These are phyloP conservation scores for Fusarium veterinarium DNA, from an alignment of 2,329 filamentous ascomycete species.

Conservation along the genomic window DNA sequence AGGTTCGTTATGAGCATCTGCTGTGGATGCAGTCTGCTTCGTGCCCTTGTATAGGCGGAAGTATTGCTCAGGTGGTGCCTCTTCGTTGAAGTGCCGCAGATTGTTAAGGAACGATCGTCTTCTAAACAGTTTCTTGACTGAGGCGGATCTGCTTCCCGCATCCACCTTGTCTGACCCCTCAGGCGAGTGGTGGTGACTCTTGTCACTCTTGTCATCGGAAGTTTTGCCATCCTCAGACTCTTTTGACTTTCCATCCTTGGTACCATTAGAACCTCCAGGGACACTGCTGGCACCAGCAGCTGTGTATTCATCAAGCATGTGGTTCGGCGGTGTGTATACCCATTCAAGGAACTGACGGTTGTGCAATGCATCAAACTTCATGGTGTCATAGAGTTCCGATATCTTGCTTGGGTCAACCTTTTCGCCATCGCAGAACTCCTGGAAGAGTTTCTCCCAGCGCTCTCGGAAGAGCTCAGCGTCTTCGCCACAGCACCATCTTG, in stretches of 20 bases:
- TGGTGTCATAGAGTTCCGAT: slow-evolving; percentile 97
- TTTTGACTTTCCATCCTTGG: slow-evolving; percentile 56
- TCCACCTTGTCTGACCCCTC: slow-evolving; percentile 57
- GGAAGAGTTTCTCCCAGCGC: slow-evolving; percentile 97
- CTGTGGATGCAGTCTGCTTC: slow-evolving; percentile 74
- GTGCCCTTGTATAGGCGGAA: slow-evolving; percentile 90
- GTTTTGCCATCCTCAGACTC: slow-evolving; percentile 55
- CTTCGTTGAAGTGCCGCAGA: slow-evolving; percentile 61
- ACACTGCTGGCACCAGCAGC: slow-evolving; percentile 52
- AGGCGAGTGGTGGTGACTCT: slow-evolving; percentile 45
- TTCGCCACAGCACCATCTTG: slow-evolving; percentile 96
- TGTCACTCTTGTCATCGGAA: slow-evolving; percentile 53
- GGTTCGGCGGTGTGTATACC: slow-evolving; percentile 90
- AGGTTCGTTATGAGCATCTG: slow-evolving; percentile 86
- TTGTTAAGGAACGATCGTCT: slow-evolving; percentile 70
- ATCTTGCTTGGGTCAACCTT: slow-evolving; percentile 99
- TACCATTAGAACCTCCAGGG: slow-evolving; percentile 43
- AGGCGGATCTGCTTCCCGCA: slow-evolving; percentile 49
- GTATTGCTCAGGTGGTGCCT: slow-evolving; percentile 76
- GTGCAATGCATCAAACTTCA: slow-evolving; percentile 99
- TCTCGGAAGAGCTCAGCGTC: slow-evolving; percentile 95
- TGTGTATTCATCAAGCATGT: slow-evolving; percentile 76
- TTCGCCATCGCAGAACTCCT: slow-evolving; percentile 94
- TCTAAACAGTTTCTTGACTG: slow-evolving; percentile 64
- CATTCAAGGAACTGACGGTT: slow-evolving; percentile 97